phyloP scores from a whole-genome alignment of 176 grass and related monocot genomes.

The Raddia guianensis region DNA sequence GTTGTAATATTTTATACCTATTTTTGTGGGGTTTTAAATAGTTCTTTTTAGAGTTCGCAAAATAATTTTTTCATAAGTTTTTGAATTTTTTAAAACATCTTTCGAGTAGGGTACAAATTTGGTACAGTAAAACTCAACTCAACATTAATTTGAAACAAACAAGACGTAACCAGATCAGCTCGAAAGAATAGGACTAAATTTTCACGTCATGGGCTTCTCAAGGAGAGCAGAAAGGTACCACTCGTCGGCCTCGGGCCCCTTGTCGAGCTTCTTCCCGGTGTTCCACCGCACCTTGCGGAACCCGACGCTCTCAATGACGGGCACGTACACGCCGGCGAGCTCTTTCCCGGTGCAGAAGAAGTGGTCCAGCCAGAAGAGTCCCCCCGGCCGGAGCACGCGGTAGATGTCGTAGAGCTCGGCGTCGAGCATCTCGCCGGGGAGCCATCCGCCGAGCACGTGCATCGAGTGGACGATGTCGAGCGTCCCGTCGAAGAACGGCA shows the following conservation, averaged over 20 bases:
- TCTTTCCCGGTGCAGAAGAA: slow-evolving; percentile 52
- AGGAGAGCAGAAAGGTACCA: slow-evolving; percentile 60
- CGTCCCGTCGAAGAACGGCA: slow-evolving; percentile 63
- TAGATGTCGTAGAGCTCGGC: slow-evolving; percentile 53
- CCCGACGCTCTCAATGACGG: slow-evolving; percentile 39
- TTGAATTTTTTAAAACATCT: no score
- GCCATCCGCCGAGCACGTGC: slow-evolving; percentile 50
- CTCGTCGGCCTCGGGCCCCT: slow-evolving; percentile 48
- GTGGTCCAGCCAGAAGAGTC: slow-evolving; percentile 58
- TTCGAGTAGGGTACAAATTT: no score
- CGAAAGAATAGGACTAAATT: no score
- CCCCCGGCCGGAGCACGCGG: slow-evolving; percentile 49
- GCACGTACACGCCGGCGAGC: slow-evolving; percentile 39
- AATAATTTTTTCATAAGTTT: no score
- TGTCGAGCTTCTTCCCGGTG: slow-evolving; percentile 50
- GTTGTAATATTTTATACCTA: no score
- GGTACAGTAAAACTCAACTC: no score
- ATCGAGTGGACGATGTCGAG: slow-evolving; percentile 55
- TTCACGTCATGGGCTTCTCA: slow-evolving; percentile 52
- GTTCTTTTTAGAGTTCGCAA: no score
- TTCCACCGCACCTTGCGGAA: slow-evolving; percentile 61
- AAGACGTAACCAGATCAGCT: no score
- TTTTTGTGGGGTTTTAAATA: no score
- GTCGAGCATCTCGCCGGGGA: slow-evolving; percentile 47
- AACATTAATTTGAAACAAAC: no score